phyloP scores from a whole-genome alignment of 2,329 filamentous ascomycete species.

The Rutstroemia sp. region DNA sequence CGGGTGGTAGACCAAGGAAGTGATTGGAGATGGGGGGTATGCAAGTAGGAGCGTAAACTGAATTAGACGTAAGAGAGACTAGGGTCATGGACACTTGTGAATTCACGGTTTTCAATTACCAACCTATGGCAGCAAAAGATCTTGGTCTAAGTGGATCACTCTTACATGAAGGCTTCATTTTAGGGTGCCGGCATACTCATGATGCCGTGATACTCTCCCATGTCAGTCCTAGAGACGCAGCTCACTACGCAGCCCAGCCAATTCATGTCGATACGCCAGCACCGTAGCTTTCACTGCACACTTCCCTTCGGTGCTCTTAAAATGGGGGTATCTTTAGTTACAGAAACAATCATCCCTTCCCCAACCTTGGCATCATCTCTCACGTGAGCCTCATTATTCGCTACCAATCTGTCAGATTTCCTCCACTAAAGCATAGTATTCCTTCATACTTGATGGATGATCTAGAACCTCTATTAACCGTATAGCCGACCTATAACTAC shows the following conservation, averaged over 20 bases:
- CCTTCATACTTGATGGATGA: no score
- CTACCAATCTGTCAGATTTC: constrained; percentile 7
- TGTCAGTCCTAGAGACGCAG: no score
- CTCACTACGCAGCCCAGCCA: constrained; percentile 30
- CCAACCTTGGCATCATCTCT: constrained; percentile 24
- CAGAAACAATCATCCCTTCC: constrained; percentile 28
- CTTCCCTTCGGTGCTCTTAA: constrained; percentile 33
- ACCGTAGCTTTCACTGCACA: constrained; percentile 28
- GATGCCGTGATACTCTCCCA: no score
- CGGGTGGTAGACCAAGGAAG: constrained; percentile 44
- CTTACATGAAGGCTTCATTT: no score
- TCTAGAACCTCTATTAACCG: no score
- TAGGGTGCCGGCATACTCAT: no score
- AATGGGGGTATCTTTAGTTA: constrained; percentile 29
- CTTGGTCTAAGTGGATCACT: no score
- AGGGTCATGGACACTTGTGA: neutral
- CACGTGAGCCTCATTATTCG: constrained; percentile 24
- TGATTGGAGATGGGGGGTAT: constrained; percentile 25
- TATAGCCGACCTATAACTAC: no score
- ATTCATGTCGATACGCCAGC: constrained; percentile 26
- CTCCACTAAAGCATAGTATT: neutral
- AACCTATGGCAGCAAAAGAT: no score
- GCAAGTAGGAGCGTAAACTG: no score
- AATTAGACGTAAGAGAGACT: no score
- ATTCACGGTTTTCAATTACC: neutral